phyloP scores from a whole-genome alignment of 177 flowering plant genomes.

The Vitis hybrid region DNA sequence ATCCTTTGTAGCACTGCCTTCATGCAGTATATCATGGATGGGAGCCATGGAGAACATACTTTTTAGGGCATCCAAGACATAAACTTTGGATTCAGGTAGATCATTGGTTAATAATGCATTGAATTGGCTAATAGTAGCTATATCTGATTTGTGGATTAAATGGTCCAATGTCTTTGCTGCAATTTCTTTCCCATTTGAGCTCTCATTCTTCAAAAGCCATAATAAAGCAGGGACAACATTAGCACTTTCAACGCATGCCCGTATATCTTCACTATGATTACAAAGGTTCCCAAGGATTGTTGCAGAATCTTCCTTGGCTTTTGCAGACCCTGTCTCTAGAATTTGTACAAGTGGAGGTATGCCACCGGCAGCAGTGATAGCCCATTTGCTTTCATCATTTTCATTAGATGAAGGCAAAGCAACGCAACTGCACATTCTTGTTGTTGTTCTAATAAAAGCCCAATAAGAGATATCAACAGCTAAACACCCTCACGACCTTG shows the following conservation, averaged over 20 bases:
- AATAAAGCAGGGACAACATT: slow-evolving; percentile 98
- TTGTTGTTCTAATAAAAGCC: slow-evolving; percentile 96
- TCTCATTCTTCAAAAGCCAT: slow-evolving; percentile 96
- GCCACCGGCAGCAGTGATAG: slow-evolving; percentile 99
- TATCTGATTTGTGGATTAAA: slow-evolving; percentile 94
- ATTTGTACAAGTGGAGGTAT: slow-evolving; percentile 99
- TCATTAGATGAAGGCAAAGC: slow-evolving; percentile 79
- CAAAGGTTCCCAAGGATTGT: slow-evolving; percentile 90
- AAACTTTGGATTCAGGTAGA: slow-evolving; percentile 90
- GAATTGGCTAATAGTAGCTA: slow-evolving; percentile 93
- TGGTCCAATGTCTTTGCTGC: slow-evolving; percentile 94
- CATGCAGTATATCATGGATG: slow-evolving; percentile 71
- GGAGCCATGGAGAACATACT: slow-evolving; percentile 90
- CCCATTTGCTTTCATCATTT: slow-evolving; percentile 99
- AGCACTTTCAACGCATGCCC: slow-evolving; percentile 99
- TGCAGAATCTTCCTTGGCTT: slow-evolving; percentile 98
- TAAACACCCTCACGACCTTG: slow-evolving; percentile 99
- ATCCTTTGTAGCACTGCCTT: slow-evolving; percentile 97
- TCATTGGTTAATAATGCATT: slow-evolving; percentile 90
- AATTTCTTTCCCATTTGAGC: slow-evolving; percentile 87
- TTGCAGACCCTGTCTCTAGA: slow-evolving; percentile 89
- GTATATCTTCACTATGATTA: slow-evolving; percentile 97
- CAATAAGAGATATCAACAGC: slow-evolving; percentile 94
- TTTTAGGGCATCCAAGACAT: slow-evolving; percentile 89
- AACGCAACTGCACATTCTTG: slow-evolving; percentile 97